These are phyloP conservation scores for Paxillus ammoniavirescens DNA, from an alignment of 768 basidiomycete genomes.

Conservation along the genomic window DNA sequence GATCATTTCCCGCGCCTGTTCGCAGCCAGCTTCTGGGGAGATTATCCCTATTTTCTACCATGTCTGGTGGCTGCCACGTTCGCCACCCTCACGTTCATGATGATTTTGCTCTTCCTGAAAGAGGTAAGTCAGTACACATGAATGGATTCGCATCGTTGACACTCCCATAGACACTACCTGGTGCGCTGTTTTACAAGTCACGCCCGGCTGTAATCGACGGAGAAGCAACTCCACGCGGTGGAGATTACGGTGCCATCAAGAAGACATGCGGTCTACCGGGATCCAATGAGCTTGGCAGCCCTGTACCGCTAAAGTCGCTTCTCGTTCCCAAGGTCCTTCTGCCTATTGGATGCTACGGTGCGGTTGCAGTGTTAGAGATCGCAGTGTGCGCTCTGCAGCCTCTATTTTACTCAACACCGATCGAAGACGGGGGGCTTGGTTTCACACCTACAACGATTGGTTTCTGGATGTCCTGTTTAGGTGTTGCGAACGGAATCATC, in stretches of 20 bases:
- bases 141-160: not conserved
- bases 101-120: constrained; percentile 46
- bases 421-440: constrained; percentile 38
- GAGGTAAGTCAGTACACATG: constrained; percentile 37
- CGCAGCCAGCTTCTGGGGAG: constrained; percentile 43
- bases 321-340: constrained; percentile 32
- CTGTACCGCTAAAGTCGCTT: constrained; percentile 43
- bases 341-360: constrained; percentile 33
- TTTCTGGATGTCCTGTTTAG: constrained; percentile 33
- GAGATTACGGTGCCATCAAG: not conserved
- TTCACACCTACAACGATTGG: constrained; percentile 38
- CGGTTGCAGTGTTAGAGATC: constrained; percentile 38
- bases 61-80: constrained; percentile 59
- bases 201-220: not conserved
- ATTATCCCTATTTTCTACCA: constrained; percentile 63
- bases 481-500: constrained; percentile 36
- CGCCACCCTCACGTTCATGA: constrained; percentile 44
- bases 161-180: not conserved
- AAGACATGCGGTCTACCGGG: too few relatives aligned
- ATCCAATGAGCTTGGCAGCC: constrained; percentile 11
- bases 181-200: not conserved
- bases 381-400: constrained; percentile 37
- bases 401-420: constrained; percentile 38
- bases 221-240: not conserved
- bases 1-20: constrained; percentile 52